Base-by-base conservation (phyloP, 129 eudicot genomes). In the Lactuca sativa region DNA sequence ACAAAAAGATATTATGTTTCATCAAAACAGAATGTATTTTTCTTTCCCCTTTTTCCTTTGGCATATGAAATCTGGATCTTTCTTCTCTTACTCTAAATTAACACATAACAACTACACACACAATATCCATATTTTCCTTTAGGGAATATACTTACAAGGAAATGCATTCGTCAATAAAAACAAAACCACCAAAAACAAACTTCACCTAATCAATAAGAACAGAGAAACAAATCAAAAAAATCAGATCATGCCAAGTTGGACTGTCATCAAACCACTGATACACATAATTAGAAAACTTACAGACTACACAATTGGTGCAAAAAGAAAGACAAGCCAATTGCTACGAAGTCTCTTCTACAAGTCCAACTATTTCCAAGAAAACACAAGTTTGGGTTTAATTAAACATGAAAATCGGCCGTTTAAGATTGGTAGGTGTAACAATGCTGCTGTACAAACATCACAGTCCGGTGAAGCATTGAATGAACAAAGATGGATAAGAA, bases 141-240 rank as follows among this genome's bases (percentile, higher is more conserved):
- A 11, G 65, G 12, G 21, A 4, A 47, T 12, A 47, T 12, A 47
- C 15, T 1, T 47, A 47, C 52, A 47, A 47, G 15, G 52, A 47
- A 47, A 47, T 47, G 52, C n/a, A 47, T 4, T 10, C 12, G 52
- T 47, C 10, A 43, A 40, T 2, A 12, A 10, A 47, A 38, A 17
- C 67, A 18, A 62, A 41, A 62, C 32, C 21, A 11, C 52, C 15
- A 10, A 47, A 47, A 47, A 47, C 52, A 47, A 47, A 47, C 52
- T 47, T 47, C 52, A 47, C 52, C 52, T 47, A 8, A 37, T 62
- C 65, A 60, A 32, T 60, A 62, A 37, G 17, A n/a, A 47, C 54
- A 14, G 31, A 25, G 33, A 40, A 73, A 63, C 64, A 73, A 48
- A 64, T 62, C 74, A 73, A 48, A 34, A n/a, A 53, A 18, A 62